These are phyloP conservation scores for Cornus kousa DNA, from an alignment of 148 eudicot species.

Conservation along the genomic window DNA sequence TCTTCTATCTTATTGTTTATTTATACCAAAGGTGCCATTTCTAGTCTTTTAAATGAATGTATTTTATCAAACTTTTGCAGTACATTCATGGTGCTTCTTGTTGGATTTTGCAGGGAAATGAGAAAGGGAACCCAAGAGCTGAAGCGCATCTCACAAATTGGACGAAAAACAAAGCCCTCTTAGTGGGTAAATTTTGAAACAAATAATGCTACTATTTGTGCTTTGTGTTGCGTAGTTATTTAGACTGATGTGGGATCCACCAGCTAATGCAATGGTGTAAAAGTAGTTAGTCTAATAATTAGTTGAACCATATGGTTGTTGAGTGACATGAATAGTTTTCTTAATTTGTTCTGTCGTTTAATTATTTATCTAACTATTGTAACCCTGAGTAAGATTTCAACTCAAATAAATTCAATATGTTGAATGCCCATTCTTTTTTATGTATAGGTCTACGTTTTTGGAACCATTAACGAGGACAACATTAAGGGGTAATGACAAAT, in stretches of 20 bases:
- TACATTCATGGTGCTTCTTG: constrained; percentile 4
- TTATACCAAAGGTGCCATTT: constrained; percentile 68
- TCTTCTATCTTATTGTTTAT: constrained; percentile 78
- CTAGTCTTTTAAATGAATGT: background rate
- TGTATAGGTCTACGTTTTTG: background rate
- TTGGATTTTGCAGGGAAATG: constrained; percentile 57
- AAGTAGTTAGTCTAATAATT: background rate
- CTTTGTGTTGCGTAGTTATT: background rate
- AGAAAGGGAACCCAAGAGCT: constrained; percentile 66
- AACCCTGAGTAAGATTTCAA: background rate
- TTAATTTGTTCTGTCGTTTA: background rate
- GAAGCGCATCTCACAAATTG: constrained; percentile 58
- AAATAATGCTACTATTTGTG: background rate
- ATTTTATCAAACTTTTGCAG: background rate
- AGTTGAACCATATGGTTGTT: background rate
- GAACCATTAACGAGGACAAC: background rate
- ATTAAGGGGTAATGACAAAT: background rate
- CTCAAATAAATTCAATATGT: background rate
- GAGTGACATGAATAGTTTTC: background rate
- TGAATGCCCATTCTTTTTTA: background rate
- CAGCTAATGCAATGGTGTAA: background rate
- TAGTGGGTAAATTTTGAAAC: constrained; percentile 31
- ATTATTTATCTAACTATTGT: background rate
- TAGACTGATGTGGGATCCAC: background rate
- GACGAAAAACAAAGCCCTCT: constrained; percentile 71